phyloP scores from a whole-genome alignment of 2,329 filamentous ascomycete species.

The Xylariales sp. region DNA sequence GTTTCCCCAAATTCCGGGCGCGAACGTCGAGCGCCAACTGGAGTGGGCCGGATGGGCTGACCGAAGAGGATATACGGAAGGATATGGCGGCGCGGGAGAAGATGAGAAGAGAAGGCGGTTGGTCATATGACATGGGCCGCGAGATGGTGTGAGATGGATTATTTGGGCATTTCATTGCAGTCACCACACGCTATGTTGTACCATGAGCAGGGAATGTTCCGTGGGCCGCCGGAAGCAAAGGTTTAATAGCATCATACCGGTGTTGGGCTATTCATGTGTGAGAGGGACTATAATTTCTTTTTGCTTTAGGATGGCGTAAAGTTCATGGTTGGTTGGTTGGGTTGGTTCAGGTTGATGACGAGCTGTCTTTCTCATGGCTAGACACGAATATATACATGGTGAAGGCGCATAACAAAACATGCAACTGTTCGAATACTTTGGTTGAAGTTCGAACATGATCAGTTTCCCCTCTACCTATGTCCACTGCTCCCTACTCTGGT shows the following conservation, averaged over 20 bases:
- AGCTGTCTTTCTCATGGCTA: conserved; percentile 17
- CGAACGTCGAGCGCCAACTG: conserved; percentile 96
- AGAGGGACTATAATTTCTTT: conserved; percentile 30
- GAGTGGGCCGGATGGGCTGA: conserved; percentile 81
- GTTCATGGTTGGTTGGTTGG: conserved; percentile 9
- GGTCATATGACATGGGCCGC: conserved; percentile 66
- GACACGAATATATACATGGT: conserved; percentile 19
- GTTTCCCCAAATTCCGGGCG: conserved; percentile 87
- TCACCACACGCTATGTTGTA: conserved; percentile 5
- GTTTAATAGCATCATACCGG: conserved; percentile 43
- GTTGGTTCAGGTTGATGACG: conserved; percentile 15
- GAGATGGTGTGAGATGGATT: conserved; percentile 44
- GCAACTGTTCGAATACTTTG: not conserved
- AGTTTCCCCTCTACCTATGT: not conserved
- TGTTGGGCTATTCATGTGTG: conserved; percentile 37
- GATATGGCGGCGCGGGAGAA: conserved; percentile 77
- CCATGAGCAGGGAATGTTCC: not conserved
- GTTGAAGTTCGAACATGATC: conserved; percentile 4
- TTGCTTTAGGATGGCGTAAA: conserved; percentile 19
- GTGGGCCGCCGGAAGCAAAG: conserved; percentile 1
- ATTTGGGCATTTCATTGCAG: conserved; percentile 2
- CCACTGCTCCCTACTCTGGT: not conserved
- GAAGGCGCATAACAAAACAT: conserved; percentile 18
- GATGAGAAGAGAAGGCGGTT: conserved; percentile 76
- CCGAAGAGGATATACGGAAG: conserved; percentile 77